Evolutionary conservation across 306 rosid species (phyloP).

Genomic region (Prunus dulcis): DNA sequence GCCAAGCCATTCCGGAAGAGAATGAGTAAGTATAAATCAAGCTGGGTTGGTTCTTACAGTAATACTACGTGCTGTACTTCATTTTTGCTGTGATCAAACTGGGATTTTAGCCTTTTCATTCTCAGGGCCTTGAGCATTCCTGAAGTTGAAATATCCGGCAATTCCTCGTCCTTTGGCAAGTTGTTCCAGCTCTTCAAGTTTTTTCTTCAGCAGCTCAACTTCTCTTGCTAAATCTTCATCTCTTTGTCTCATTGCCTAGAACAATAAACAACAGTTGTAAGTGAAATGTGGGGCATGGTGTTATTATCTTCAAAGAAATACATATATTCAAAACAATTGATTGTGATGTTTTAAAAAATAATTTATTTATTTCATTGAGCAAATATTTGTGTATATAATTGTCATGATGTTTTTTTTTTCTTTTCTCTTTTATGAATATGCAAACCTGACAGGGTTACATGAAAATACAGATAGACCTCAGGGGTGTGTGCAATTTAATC

Average conservation of each 20-base stretch:
- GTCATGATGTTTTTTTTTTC: no score
- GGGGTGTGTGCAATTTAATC: no score
- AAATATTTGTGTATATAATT: no score
- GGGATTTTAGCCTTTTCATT: constrained; percentile 18
- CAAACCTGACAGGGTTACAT: no score
- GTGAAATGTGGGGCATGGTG: not conserved
- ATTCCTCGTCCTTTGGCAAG: constrained; percentile 55
- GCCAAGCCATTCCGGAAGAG: not conserved
- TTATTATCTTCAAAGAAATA: not conserved
- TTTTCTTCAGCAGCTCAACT: constrained; percentile 38
- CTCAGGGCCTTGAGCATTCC: constrained; percentile 23
- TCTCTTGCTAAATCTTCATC: constrained; percentile 43
- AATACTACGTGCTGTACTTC: not conserved
- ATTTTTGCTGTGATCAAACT: constrained; percentile 15
- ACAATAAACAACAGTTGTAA: constrained; percentile 12
- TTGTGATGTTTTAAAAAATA: no score
- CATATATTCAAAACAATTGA: not conserved
- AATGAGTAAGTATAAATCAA: not conserved
- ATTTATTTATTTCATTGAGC: no score
- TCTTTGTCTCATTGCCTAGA: constrained; percentile 49
- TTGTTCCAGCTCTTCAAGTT: constrained; percentile 51
- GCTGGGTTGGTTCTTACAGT: not conserved
- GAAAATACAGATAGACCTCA: no score
- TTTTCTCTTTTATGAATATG: no score
- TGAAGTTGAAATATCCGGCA: constrained; percentile 39